A percentile compares a stretch with the other conserved stretches of the same genome.
These are phyloP conservation scores for Podila epicladia DNA, from an alignment of 192 early-diverging fungal genomes.

Conservation along the genomic window DNA sequence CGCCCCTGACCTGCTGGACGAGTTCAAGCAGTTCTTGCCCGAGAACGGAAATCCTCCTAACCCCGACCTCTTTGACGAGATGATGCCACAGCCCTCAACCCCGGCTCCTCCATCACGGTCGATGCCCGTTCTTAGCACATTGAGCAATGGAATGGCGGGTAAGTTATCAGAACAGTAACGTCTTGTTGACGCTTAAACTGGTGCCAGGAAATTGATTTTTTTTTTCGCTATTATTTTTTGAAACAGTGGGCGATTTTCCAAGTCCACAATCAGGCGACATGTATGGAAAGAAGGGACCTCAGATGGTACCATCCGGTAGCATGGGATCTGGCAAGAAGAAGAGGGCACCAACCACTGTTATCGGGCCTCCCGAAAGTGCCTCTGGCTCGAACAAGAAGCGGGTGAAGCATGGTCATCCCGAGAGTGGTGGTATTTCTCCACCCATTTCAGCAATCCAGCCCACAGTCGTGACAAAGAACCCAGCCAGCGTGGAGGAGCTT, in stretches of 20 bases:
- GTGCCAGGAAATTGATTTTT: neutral
- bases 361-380: conserved; percentile 36
- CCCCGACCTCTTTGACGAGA: conserved; percentile 53
- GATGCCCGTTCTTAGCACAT: conserved; percentile 54
- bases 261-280: conserved; percentile 36
- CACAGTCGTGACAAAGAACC: conserved; percentile 32
- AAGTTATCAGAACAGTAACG: conserved; percentile 12
- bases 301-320: conserved; percentile 3
- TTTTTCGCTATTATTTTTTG: neutral
- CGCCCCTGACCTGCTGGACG: conserved; percentile 91
- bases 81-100: conserved; percentile 49
- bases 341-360: conserved; percentile 19
- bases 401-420: conserved; percentile 25
- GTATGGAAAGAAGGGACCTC: conserved; percentile 35
- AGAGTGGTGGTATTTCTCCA: conserved; percentile 42
- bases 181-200: neutral
- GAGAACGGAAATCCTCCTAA: conserved; percentile 75
- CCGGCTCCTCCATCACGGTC: conserved; percentile 40
- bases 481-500: conserved; percentile 79
- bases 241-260: conserved; percentile 35
- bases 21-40: conserved; percentile 99
- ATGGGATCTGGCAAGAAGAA: conserved; percentile 46
- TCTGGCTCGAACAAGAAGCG: conserved; percentile 46
- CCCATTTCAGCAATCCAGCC: conserved; percentile 30
- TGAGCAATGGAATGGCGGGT: conserved; percentile 62